phyloP scores from a whole-genome alignment of 495 filamentous ascomycete species.

The Cudoniella acicularis region DNA sequence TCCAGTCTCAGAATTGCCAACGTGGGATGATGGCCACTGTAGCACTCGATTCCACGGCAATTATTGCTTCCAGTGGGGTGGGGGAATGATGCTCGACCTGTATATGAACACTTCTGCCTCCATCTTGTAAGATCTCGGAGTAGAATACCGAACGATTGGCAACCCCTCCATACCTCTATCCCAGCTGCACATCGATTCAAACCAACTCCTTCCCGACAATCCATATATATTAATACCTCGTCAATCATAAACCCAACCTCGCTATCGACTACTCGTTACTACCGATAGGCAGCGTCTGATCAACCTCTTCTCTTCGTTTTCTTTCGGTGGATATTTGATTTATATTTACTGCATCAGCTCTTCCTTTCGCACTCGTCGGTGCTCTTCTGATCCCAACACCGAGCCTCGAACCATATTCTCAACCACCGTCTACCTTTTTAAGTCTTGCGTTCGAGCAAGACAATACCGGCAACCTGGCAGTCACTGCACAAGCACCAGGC shows the following conservation, averaged over 20 bases:
- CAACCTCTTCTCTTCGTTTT: conserved; percentile 1
- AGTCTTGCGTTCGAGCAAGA: conserved; percentile 28
- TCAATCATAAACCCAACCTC: background rate
- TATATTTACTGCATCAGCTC: conserved; percentile 3
- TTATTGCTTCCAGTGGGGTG: conserved; percentile 15
- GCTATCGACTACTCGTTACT: background rate
- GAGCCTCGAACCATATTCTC: no score
- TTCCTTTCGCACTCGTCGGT: no score
- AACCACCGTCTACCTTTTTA: background rate
- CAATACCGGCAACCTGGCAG: conserved; percentile 29
- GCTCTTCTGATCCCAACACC: no score
- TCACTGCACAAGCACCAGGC: conserved; percentile 27
- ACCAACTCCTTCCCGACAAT: background rate
- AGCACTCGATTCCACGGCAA: conserved; percentile 16
- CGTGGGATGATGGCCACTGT: conserved; percentile 20
- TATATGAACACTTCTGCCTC: conserved; percentile 25
- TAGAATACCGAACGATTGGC: conserved; percentile 23
- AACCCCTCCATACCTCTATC: conserved; percentile 18
- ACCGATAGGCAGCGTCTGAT: background rate
- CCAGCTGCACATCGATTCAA: conserved; percentile 19
- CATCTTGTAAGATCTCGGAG: conserved; percentile 19
- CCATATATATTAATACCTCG: background rate
- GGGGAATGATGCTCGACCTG: conserved; percentile 17
- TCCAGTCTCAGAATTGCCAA: conserved; percentile 9
- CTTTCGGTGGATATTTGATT: conserved; percentile 14